Percentiles rank a stretch among this genome's conserved stretches.
Conservation (phyloP, 768 basidiomycete species). For the Leccinum rimulosum region DNA sequence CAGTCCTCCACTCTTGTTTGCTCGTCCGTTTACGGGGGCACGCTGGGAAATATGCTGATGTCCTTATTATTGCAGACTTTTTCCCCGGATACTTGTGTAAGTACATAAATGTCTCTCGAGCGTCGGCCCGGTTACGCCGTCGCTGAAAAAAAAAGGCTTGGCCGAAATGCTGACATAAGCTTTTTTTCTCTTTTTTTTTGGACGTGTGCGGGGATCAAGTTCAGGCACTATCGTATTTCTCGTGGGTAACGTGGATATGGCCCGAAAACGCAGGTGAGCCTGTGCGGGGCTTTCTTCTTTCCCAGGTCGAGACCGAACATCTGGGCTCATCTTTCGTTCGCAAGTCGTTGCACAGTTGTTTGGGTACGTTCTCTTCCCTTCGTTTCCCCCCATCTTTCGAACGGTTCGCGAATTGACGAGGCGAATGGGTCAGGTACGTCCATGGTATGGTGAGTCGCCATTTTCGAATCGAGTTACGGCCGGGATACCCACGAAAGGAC, state of each 20-base stretch:
- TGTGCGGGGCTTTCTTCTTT: background rate
- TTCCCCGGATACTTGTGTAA: conserved; percentile 46
- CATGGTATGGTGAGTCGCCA: conserved; percentile 44
- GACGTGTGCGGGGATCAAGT: conserved; percentile 14
- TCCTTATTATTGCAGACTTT: conserved; percentile 29
- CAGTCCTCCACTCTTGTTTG: conserved; percentile 17
- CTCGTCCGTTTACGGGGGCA: background rate
- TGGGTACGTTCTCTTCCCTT: conserved; percentile 33
- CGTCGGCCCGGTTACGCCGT: background rate
- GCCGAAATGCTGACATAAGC: conserved; percentile 12
- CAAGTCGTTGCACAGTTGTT: conserved; percentile 47
- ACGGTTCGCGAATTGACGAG: background rate
- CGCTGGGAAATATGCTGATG: conserved; percentile 8
- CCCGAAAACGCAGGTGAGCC: conserved; percentile 46
- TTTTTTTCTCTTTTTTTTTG: background rate
- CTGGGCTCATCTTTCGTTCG: background rate
- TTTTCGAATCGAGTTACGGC: background rate
- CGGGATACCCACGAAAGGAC: background rate
- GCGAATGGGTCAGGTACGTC: conserved; percentile 23
- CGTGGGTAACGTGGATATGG: conserved; percentile 57
- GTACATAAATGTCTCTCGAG: conserved; percentile 5
- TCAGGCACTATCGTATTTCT: conserved; percentile 54
- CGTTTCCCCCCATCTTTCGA: background rate
- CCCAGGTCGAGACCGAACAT: background rate
- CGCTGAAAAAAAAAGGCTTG: background rate